Evolutionary conservation across 176 grass and related monocot species (phyloP).

Genomic region (Coix lacrymajobi): DNA sequence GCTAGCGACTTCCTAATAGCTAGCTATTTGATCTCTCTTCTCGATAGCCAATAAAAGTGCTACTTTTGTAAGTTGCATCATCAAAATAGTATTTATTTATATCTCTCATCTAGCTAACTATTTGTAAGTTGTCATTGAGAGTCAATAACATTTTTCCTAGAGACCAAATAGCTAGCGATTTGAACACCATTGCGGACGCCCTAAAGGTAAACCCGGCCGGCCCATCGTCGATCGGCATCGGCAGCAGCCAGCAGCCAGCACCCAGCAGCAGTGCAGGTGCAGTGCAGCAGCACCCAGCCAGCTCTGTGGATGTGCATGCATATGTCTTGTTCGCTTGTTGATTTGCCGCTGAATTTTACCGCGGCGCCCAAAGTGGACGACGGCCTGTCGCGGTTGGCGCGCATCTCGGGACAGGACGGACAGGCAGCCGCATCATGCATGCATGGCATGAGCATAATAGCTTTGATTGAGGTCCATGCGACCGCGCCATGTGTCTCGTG

Average conservation of each 20-base stretch:
- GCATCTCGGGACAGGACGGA: constrained; percentile 23
- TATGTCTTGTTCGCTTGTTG: background rate
- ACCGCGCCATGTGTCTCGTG: background rate
- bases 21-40: no score
- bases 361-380: constrained; percentile 12
- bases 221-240: background rate
- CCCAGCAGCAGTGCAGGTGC: background rate
- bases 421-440: background rate
- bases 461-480: background rate
- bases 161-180: no score
- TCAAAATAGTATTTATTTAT: no score
- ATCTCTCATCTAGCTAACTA: no score
- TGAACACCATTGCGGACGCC: no score
- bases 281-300: no score
- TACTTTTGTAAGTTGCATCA: no score
- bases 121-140: no score
- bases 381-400: constrained; percentile 20
- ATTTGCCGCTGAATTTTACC: constrained; percentile 13
- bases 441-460: constrained; percentile 15
- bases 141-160: no score
- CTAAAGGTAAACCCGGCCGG: background rate
- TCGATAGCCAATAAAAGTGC: no score
- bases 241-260: no score
- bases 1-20: no score
- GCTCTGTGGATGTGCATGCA: background rate